Evolutionary conservation across 345 rosid genomes (phyloP).

Genomic region (Lumnitzera littorea): DNA sequence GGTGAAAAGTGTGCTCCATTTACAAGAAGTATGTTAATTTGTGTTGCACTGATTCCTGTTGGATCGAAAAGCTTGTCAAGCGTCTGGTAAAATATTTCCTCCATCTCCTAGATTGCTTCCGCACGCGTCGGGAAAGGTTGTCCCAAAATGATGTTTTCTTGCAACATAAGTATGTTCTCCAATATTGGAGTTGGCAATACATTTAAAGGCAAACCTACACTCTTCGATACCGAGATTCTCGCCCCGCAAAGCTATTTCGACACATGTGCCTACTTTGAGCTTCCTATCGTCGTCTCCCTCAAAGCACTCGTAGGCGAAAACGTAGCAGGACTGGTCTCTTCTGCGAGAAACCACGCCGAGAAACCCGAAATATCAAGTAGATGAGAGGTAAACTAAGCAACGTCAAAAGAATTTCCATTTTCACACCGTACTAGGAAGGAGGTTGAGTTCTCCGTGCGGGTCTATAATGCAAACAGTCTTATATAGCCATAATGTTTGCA

Average conservation of each 20-base stretch:
- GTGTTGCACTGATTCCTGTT: slow-evolving; percentile 13
- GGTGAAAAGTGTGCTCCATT: slow-evolving; percentile 16
- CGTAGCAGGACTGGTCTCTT: slow-evolving; percentile 10
- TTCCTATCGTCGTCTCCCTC: slow-evolving; percentile 9
- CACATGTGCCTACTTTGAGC: slow-evolving; percentile 9
- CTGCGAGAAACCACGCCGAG: neutral
- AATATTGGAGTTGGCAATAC: slow-evolving; percentile 11
- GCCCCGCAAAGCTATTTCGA: slow-evolving; percentile 1
- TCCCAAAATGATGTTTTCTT: slow-evolving; percentile 2
- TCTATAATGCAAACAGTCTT: no score
- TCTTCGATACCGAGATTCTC: slow-evolving; percentile 6
- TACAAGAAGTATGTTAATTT: slow-evolving; percentile 21
- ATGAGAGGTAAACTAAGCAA: no score
- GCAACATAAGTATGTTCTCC: slow-evolving; percentile 20
- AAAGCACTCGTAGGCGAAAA: slow-evolving; percentile 16
- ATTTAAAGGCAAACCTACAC: slow-evolving; percentile 9
- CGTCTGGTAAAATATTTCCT: slow-evolving; percentile 8
- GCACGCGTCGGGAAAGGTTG: slow-evolving; percentile 4
- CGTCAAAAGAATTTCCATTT: no score
- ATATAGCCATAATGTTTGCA: no score
- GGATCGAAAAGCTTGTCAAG: slow-evolving; percentile 18
- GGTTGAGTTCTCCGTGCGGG: no score
- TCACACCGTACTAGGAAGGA: no score
- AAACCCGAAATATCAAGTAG: no score
- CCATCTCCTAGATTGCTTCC: slow-evolving; percentile 15